These are phyloP conservation scores for Cucurbita maxima DNA, from an alignment of 306 rosid species.

Conservation along the genomic window DNA sequence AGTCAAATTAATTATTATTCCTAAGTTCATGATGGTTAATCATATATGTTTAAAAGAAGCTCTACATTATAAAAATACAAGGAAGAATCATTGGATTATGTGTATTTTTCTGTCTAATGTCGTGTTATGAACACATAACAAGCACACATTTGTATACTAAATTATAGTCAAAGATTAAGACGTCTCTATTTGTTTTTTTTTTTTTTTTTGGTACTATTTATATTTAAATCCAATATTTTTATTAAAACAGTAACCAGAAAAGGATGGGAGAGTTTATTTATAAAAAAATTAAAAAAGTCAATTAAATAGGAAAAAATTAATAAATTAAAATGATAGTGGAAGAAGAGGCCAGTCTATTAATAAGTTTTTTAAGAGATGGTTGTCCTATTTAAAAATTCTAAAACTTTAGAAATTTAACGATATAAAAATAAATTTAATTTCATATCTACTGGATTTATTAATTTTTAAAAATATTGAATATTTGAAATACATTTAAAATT, in stretches of 20 bases:
- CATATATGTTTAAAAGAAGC: not conserved
- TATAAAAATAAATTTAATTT: too few species aligned
- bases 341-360: not conserved
- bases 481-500: too few species aligned
- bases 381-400: too few species aligned
- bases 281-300: not conserved
- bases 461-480: too few species aligned
- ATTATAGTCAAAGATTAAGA: not conserved
- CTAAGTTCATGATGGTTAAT: not conserved
- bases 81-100: too few species aligned
- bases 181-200: not conserved
- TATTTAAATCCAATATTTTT: not conserved
- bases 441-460: too few species aligned
- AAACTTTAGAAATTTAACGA: too few species aligned
- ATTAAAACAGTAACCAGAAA: not conserved
- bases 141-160: not conserved
- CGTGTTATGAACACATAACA: not conserved
- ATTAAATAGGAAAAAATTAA: not conserved
- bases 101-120: too few species aligned
- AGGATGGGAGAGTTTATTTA: not conserved
- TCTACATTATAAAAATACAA: too few species aligned
- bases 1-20: not conserved
- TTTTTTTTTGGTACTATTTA: not conserved
- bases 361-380: too few species aligned
- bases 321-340: not conserved